Percentiles rank a stretch among this genome's conserved stretches.
These are phyloP conservation scores for Cucurbita maxima DNA, from an alignment of 306 rosid species.

Conservation along the genomic window DNA sequence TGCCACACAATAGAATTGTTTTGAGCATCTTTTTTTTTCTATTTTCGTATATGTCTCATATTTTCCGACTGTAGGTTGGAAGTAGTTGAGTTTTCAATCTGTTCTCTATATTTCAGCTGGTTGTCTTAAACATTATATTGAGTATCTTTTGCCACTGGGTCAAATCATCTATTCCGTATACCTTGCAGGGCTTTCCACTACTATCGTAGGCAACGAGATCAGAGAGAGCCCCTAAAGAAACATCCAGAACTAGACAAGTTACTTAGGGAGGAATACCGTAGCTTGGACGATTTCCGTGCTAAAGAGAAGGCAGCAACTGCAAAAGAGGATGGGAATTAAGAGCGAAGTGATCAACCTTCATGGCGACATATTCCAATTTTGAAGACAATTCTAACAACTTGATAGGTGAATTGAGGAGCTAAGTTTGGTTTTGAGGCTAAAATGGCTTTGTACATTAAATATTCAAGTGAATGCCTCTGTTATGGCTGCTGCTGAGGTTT, in stretches of 20 bases:
- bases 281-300: slow-evolving; percentile 73
- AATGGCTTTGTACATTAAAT: slow-evolving; percentile 23
- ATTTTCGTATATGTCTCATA: neutral
- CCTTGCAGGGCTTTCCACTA: slow-evolving; percentile 95
- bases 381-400: slow-evolving; percentile 16
- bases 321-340: slow-evolving; percentile 29
- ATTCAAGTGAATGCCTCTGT: slow-evolving; percentile 17
- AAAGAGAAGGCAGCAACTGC: slow-evolving; percentile 35
- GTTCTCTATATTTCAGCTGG: neutral
- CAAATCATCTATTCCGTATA: neutral
- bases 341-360: slow-evolving; percentile 11
- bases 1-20: neutral
- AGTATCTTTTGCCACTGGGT: neutral
- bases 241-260: slow-evolving; percentile 61
- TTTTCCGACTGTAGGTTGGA: neutral
- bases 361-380: slow-evolving; percentile 35
- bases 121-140: neutral
- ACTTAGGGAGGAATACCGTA: slow-evolving; percentile 63
- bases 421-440: slow-evolving; percentile 31
- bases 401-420: slow-evolving; percentile 4
- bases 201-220: slow-evolving; percentile 37
- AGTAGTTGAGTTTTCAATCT: neutral
- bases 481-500: neutral
- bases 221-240: slow-evolving; percentile 38
- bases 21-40: neutral